Percentiles rank a stretch among this genome's conserved stretches.
Conservation (phyloP, 208 protist species). For the Acanthamoeba castellanii region DNA sequence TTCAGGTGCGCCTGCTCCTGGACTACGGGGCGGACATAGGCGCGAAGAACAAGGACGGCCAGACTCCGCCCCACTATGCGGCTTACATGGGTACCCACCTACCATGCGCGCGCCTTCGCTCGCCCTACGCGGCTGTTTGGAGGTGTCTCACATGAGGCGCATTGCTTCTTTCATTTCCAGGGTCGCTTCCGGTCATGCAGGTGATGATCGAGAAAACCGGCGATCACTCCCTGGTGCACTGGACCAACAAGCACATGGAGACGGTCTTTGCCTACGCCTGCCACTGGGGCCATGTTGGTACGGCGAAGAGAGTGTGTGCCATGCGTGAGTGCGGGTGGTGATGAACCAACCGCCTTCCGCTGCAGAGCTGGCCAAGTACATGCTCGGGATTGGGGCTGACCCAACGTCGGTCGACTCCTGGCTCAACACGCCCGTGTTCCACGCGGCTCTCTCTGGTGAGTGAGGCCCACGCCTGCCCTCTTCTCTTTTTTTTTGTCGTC, state of each 20-base stretch:
- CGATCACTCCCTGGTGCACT: background rate
- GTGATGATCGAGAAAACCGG: constrained; percentile 16
- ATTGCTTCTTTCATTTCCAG: background rate
- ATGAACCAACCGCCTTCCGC: background rate
- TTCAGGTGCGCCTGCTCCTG: background rate
- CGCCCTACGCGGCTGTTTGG: too few relatives aligned
- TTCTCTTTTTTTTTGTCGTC: background rate
- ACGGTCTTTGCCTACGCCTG: constrained; percentile 34
- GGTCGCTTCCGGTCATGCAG: background rate
- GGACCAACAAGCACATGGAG: background rate
- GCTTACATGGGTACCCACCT: constrained; percentile 46
- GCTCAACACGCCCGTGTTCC: background rate
- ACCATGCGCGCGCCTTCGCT: too few relatives aligned
- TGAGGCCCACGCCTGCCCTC: background rate
- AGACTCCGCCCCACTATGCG: constrained; percentile 40
- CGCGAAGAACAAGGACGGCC: background rate
- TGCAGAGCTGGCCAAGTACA: constrained; percentile 40
- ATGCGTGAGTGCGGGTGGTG: too few relatives aligned
- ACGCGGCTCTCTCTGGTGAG: background rate
- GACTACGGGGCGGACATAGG: background rate
- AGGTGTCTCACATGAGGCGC: too few relatives aligned
- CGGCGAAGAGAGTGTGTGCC: background rate
- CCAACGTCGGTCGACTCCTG: background rate
- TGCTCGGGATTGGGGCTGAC: constrained; percentile 13
- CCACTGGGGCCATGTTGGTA: constrained; percentile 44